Evolutionary conservation across 192 early-diverging fungal species (phyloP).

Genomic region (Dimargaris verticillata): DNA sequence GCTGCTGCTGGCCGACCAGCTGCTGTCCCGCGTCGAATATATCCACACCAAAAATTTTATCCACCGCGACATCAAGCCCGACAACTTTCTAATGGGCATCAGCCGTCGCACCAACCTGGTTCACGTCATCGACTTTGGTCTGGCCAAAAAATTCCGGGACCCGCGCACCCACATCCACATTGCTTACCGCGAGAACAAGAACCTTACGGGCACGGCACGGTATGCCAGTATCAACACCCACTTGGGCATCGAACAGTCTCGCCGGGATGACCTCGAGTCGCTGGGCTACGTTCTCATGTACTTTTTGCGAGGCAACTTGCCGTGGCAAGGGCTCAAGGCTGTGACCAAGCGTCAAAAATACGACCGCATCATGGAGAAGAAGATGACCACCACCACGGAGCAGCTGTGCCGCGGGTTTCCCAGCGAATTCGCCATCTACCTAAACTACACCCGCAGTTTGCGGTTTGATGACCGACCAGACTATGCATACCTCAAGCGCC

Average conservation of each 20-base stretch:
- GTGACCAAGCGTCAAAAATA: constrained; percentile 86
- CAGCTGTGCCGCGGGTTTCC: constrained; percentile 68
- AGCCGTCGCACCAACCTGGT: constrained; percentile 69
- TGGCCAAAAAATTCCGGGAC: constrained; percentile 78
- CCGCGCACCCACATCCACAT: constrained; percentile 73
- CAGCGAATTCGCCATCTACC: constrained; percentile 70
- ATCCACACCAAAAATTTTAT: constrained; percentile 80
- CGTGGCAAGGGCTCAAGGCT: constrained; percentile 86
- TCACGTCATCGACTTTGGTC: constrained; percentile 80
- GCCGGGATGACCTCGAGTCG: constrained; percentile 82
- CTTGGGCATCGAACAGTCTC: constrained; percentile 68
- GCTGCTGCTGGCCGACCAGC: constrained; percentile 68
- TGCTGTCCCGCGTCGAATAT: constrained; percentile 64
- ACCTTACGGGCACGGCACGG: constrained; percentile 79
- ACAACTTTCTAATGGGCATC: constrained; percentile 85
- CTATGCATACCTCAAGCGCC: constrained; percentile 70
- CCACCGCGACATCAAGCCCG: constrained; percentile 81
- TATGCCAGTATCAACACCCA: constrained; percentile 87
- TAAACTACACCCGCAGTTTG: constrained; percentile 71
- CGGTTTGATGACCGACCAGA: constrained; percentile 88
- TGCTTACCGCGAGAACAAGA: constrained; percentile 84
- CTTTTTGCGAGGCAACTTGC: constrained; percentile 74
- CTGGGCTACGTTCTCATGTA: constrained; percentile 83
- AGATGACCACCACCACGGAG: constrained; percentile 73
- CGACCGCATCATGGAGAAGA: constrained; percentile 87